Conservation (phyloP, 2,329 filamentous ascomycete species). For the Byssoonygena ceratinophila region DNA sequence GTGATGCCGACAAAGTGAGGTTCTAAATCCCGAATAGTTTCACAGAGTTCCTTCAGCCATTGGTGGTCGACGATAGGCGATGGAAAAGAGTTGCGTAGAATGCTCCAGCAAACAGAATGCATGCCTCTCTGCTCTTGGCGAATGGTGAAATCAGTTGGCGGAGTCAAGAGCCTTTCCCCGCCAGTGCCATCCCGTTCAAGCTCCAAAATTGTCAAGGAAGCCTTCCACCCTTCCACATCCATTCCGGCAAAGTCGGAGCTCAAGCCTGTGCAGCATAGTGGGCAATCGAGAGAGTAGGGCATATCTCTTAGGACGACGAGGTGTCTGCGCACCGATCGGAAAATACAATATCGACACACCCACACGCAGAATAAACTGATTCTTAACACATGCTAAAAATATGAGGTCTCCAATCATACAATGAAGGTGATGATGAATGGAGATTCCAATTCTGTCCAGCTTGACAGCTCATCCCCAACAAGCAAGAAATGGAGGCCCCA, state of each 20-base stretch:
- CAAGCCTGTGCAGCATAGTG: conserved; percentile 2
- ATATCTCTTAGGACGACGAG: conserved; percentile 10
- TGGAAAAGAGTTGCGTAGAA: conserved; percentile 2
- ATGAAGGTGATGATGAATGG: too few species aligned
- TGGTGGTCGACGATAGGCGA: background rate
- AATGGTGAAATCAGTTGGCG: background rate
- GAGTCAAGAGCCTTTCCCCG: background rate
- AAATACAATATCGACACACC: background rate
- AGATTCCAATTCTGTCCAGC: too few species aligned
- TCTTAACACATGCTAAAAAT: too few species aligned
- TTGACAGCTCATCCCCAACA: too few species aligned
- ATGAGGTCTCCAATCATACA: too few species aligned
- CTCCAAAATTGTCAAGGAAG: background rate
- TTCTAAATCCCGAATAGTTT: background rate
- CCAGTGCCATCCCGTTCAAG: background rate
- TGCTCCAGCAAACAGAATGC: conserved; percentile 10
- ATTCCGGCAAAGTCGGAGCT: background rate
- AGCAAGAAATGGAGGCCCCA: too few species aligned
- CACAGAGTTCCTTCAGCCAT: conserved; percentile 4
- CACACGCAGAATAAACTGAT: too few species aligned
- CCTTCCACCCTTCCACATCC: conserved; percentile 3
- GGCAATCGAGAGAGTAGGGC: conserved; percentile 2
- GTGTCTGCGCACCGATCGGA: background rate
- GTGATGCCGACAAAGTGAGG: conserved; percentile 1
- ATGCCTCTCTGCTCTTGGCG: background rate